Evolutionary conservation across 176 grass and related monocot genomes (phyloP), one percentile per base, ranked within the genome.

Genomic region (Olyra latifolia): DNA sequence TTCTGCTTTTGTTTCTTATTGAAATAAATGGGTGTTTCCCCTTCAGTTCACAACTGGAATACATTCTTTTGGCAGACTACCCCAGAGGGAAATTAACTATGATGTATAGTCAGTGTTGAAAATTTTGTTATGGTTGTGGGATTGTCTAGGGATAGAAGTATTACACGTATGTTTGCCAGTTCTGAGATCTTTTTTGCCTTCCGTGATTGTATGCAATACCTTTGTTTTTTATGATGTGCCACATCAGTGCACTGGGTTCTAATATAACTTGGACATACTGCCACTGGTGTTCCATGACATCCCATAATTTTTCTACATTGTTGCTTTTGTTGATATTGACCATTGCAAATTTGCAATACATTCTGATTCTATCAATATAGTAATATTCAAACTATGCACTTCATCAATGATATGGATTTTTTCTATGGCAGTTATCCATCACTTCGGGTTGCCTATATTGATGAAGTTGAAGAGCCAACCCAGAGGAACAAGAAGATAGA

Each of bases 361-460:
- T 70, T 87, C 44, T 32, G 29, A 44, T 76, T 82, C 35, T 32
- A 43, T 69, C 57, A 62, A 69, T n/a, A 67, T 68, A 49, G 19
- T 41, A 45, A 22, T 25, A 76, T 82, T 62, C 19, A 69, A 76
- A 58, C 22, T 35, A 38, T 61, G 78, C 14, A 56, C 40, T 61
- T 40, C 65, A 77, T 58, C 29, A 29, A 42, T 74, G 41, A 69
- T 32, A 80, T n/a, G 30, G 19, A 58, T 48, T 30, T 76, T 87
- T 82, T 59, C 35, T 80, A 60, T 85, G 50, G 28, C 60, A 98
- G 95, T 68, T 94, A 98, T 83, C 80, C 95, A 46, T 94, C 95
- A 46, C 88, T 98, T 67, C 90, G 95, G 69, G 92, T 98, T 87
- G 95, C 95, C 55, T 98, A 98, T 76, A 94, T 98, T 83, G 95